Conservation (phyloP, 805 yeast genomes). For the Kluyveromyces starmeri region DNA sequence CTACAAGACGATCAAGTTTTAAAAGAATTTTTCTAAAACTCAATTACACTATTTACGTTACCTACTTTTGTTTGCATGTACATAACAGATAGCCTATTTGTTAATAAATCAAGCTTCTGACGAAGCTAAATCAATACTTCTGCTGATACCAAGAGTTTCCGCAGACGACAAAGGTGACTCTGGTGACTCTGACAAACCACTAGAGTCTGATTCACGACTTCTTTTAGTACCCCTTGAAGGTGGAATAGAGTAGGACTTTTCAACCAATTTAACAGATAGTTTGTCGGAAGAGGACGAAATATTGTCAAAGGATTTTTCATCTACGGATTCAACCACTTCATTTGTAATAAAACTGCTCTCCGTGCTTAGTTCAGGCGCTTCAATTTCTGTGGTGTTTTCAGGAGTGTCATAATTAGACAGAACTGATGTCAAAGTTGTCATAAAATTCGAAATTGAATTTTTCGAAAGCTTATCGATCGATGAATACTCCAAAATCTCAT, state of each 20-base stretch:
- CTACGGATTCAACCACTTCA: too few species aligned
- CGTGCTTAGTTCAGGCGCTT: too few species aligned
- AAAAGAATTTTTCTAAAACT: constrained; percentile 34
- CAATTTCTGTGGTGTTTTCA: too few species aligned
- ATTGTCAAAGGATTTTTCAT: too few species aligned
- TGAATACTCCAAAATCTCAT: constrained; percentile 26
- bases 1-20: constrained; percentile 59
- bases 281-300: too few species aligned
- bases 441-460: constrained; percentile 30
- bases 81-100: too few species aligned
- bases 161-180: not conserved
- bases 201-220: constrained; percentile 1
- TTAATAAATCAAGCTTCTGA: not conserved
- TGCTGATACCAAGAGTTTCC: not conserved
- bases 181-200: not conserved
- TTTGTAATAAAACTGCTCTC: too few species aligned
- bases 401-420: constrained; percentile 1
- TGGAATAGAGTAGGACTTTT: too few species aligned
- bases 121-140: not conserved
- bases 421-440: constrained; percentile 4
- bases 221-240: constrained; percentile 4
- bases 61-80: too few species aligned
- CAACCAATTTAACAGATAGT: too few species aligned
- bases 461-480: constrained; percentile 27
- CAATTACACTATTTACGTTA: too few species aligned